phyloP scores from a whole-genome alignment of 2,329 filamentous ascomycete species.

The Xylaria digitata region DNA sequence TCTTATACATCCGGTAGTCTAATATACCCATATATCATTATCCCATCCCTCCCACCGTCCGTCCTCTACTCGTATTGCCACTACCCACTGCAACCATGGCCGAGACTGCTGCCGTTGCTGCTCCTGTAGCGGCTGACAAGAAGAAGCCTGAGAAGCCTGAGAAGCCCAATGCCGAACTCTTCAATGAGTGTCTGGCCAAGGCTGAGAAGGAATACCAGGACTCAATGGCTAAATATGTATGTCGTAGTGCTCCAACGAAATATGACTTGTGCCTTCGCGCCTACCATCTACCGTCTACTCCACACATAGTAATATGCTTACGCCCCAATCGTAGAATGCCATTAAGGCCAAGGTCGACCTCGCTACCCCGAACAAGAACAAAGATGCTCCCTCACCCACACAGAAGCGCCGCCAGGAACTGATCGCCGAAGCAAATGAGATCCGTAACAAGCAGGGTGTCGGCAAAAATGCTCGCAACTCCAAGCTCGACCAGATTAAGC shows the following conservation, averaged over 20 bases:
- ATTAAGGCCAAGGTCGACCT: slow-evolving; percentile 89
- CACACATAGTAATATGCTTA: slow-evolving; percentile 30
- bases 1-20: neutral
- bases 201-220: slow-evolving; percentile 88
- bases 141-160: slow-evolving; percentile 84
- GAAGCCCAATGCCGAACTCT: slow-evolving; percentile 88
- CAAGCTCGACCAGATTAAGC: slow-evolving; percentile 91
- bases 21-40: slow-evolving; percentile 15
- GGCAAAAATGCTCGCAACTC: slow-evolving; percentile 84
- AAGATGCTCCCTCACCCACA: slow-evolving; percentile 82
- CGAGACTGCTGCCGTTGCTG: slow-evolving; percentile 58
- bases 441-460: slow-evolving; percentile 86
- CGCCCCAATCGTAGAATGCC: slow-evolving; percentile 70
- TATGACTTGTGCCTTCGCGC: neutral
- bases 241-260: slow-evolving; percentile 36
- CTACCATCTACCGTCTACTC: neutral
- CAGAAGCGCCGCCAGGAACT: slow-evolving; percentile 89
- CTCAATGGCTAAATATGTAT: slow-evolving; percentile 69
- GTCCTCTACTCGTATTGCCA: neutral
- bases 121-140: slow-evolving; percentile 58
- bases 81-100: slow-evolving; percentile 56
- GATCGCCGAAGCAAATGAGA: slow-evolving; percentile 81
- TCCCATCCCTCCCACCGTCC: slow-evolving; percentile 6
- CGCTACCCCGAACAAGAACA: slow-evolving; percentile 76
- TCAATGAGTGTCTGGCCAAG: slow-evolving; percentile 80